Conservation (phyloP, 2,329 filamentous ascomycete species). For the Calonectria crousiana region DNA sequence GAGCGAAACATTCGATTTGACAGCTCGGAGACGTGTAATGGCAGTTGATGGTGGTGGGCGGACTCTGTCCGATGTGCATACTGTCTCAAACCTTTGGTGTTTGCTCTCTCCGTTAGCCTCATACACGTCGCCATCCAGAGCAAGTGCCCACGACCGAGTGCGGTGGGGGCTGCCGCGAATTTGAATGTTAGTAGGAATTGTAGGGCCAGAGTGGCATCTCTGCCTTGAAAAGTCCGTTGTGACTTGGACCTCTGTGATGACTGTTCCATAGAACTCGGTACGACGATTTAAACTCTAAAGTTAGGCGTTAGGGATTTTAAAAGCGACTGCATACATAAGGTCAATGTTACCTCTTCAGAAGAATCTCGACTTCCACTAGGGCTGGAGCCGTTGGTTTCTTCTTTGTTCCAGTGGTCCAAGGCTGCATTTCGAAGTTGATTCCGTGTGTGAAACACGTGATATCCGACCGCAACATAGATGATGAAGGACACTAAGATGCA, state of each 20-base stretch:
- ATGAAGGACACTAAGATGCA: constrained; percentile 66
- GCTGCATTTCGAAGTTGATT: constrained; percentile 65
- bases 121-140: constrained; percentile 29
- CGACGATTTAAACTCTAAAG: constrained; percentile 43
- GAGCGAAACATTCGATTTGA: constrained; percentile 46
- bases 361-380: constrained; percentile 47
- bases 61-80: constrained; percentile 44
- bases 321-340: neutral
- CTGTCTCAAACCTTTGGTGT: constrained; percentile 45
- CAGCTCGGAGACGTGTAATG: constrained; percentile 38
- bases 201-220: constrained; percentile 4
- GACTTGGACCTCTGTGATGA: constrained; percentile 63
- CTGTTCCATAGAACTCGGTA: constrained; percentile 58
- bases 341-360: constrained; percentile 48
- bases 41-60: constrained; percentile 27
- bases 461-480: constrained; percentile 69
- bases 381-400: constrained; percentile 28
- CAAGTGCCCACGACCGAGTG: constrained; percentile 41
- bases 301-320: constrained; percentile 29
- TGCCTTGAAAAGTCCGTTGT: constrained; percentile 46
- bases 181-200: constrained; percentile 32
- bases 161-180: constrained; percentile 30
- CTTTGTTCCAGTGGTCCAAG: constrained; percentile 39
- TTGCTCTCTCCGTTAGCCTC: constrained; percentile 27
- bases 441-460: constrained; percentile 69